These are phyloP conservation scores for Kwoniella botswanensis DNA, from an alignment of 768 basidiomycete genomes.

Conservation along the genomic window DNA sequence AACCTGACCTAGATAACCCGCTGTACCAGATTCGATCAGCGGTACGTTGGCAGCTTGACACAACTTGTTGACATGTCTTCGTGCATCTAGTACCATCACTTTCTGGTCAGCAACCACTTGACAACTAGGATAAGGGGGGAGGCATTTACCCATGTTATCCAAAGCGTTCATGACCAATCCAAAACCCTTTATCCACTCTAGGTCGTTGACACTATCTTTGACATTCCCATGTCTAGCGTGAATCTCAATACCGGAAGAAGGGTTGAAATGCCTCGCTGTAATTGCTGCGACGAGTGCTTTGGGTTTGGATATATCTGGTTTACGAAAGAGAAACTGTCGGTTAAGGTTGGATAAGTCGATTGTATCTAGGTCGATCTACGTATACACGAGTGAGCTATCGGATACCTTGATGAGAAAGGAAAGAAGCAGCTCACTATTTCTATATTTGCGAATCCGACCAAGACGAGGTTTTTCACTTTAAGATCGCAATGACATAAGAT, in stretches of 20 bases:
- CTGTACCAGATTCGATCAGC: slow-evolving; percentile 93
- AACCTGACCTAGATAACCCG: slow-evolving; percentile 95
- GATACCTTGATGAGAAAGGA: no score
- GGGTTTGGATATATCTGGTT: slow-evolving; percentile 95
- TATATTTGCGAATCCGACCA: slow-evolving; percentile 90
- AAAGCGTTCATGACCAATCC: slow-evolving; percentile 93
- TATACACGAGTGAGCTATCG: background rate
- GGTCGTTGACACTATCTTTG: slow-evolving; percentile 86
- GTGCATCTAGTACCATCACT: slow-evolving; percentile 68
- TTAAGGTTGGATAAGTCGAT: slow-evolving; percentile 98
- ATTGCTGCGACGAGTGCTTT: slow-evolving; percentile 76
- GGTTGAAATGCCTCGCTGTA: slow-evolving; percentile 57
- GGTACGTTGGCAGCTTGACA: slow-evolving; percentile 91
- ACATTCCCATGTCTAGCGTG: slow-evolving; percentile 92
- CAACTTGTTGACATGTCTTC: slow-evolving; percentile 95
- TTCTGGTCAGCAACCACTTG: background rate
- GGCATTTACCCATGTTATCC: slow-evolving; percentile 96
- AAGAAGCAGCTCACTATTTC: slow-evolving; percentile 63
- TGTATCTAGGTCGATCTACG: slow-evolving; percentile 85
- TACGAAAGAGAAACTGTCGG: slow-evolving; percentile 92
- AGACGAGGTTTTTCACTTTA: slow-evolving; percentile 90
- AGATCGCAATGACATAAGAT: background rate
- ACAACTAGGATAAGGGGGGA: no score
- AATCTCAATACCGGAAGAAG: slow-evolving; percentile 83
- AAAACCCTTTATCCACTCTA: slow-evolving; percentile 87